Percentiles rank a stretch among this genome's conserved stretches.
Evolutionary conservation across 2,329 filamentous ascomycete genomes (phyloP).

Genomic region (Pseudogymnoascus sp.): DNA sequence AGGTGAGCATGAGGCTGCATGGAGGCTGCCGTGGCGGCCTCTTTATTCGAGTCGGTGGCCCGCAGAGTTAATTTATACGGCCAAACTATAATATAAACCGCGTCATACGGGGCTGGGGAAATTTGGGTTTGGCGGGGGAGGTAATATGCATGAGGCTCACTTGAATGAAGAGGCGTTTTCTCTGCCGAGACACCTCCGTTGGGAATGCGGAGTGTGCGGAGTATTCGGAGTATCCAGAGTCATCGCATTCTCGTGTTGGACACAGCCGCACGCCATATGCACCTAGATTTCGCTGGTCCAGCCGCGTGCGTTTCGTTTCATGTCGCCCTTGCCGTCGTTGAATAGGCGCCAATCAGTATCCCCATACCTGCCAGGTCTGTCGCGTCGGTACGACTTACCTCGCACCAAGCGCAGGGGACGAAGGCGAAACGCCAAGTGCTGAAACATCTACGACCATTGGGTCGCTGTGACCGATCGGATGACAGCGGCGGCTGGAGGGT

Average conservation of each 20-base stretch:
- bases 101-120: neutral
- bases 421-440: slow-evolving; percentile 4
- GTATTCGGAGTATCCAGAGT: neutral
- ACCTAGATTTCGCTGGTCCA: neutral
- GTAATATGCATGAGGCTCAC: slow-evolving; percentile 1
- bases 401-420: neutral
- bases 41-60: neutral
- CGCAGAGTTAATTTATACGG: neutral
- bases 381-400: neutral
- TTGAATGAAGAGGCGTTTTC: neutral
- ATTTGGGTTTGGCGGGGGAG: neutral
- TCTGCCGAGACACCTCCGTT: neutral
- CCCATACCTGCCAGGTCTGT: neutral
- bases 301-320: slow-evolving; percentile 3
- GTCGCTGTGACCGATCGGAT: slow-evolving; percentile 1
- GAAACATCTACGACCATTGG: neutral
- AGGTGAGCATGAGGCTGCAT: neutral
- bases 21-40: neutral
- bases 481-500: neutral
- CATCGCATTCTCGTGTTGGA: neutral
- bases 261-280: neutral
- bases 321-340: neutral
- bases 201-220: neutral
- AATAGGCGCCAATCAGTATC: neutral
- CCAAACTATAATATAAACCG: neutral